Base-by-base conservation (phyloP, 441 rosid genomes). In the Eutrema salsugineum region DNA sequence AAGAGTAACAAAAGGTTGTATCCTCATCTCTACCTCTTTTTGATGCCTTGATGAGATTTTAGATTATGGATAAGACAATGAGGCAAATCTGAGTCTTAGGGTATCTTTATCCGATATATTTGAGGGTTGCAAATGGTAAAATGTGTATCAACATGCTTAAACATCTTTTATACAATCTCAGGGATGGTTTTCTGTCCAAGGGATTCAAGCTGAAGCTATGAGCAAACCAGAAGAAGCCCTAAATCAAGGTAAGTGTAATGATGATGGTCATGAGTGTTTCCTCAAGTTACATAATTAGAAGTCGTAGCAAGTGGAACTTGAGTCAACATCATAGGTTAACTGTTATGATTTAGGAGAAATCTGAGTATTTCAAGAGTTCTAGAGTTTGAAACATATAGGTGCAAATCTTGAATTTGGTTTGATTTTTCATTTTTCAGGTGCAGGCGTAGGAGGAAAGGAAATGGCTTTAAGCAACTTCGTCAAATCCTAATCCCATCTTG, bases 121-220 rank as follows among this genome's bases (percentile, higher is more conserved):
- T 43, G 42, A 24, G 33, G 38, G 5, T 16, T 16, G 40, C 11
- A 17, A 44, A 28, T 16, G 40, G 53, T 62, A 11, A 46, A 46
- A 30, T 30, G 7, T 1, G 60, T 11, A 35, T 38, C 0, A 15
- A 11, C 20, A 15, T 28, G 28, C 5, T 46, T 8, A 32, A 46
- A 36, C 11, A 28, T 48, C 36, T 48, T 43, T 24, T 15, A 39
- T 32, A 51, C 51, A 22, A 55, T 50, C 35, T 53, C 78, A 85
- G 87, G 78, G 86, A 77, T 72, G 84, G 80, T 70, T 88, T 86
- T 81, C 72, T 88, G 16, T 88, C 91, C 0, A 75, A 74, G 53
- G 94, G 94, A 1, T 88, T 88, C 80, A 86, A 82, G 65, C 77
- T 85, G 69, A 77, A 78, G 75, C 51, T 85, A 56, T 85, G 39